A percentile compares a stretch with the other conserved stretches of the same genome.
Evolutionary conservation across 1,284 basidiomycete genomes (phyloP).

Genomic region (Ustanciosporium gigantosporum): DNA sequence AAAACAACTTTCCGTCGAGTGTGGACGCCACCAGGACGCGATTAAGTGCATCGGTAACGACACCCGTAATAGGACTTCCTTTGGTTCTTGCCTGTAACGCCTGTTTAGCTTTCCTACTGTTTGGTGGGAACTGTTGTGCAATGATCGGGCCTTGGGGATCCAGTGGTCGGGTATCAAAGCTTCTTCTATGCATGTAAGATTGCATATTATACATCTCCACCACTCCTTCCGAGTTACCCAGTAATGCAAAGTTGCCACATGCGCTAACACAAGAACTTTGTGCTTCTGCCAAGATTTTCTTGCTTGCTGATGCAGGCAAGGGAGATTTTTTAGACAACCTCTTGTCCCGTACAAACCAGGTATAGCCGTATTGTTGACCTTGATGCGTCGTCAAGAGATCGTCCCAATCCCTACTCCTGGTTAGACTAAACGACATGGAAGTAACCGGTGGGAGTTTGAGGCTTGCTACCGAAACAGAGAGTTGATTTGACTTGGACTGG

Average conservation of each 20-base stretch:
- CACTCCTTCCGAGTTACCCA: conserved; percentile 60
- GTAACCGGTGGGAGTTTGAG: conserved; percentile 70
- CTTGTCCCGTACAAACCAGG: conserved; percentile 55
- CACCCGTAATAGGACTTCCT: conserved; percentile 67
- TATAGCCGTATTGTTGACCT: conserved; percentile 63
- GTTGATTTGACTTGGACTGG: conserved; percentile 75
- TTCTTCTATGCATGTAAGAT: conserved; percentile 80
- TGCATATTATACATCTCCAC: conserved; percentile 66
- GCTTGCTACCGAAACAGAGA: conserved; percentile 75
- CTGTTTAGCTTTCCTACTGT: conserved; percentile 19
- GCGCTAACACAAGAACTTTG: conserved; percentile 71
- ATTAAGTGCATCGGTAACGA: conserved; percentile 86
- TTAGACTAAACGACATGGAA: conserved; percentile 76
- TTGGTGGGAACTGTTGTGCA: conserved; percentile 25
- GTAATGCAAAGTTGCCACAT: conserved; percentile 93
- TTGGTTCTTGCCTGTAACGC: conserved; percentile 22
- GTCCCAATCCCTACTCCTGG: conserved; percentile 93
- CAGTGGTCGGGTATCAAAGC: conserved; percentile 42
- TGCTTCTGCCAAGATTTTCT: conserved; percentile 63
- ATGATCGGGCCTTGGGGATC: conserved; percentile 18
- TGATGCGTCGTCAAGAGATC: conserved; percentile 88
- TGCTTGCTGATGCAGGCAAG: conserved; percentile 26
- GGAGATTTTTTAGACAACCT: conserved; percentile 38
- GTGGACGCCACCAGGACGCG: conserved; percentile 79
- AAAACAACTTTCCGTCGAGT: conserved; percentile 82